These are phyloP conservation scores for Phylloporus sp. DNA, from an alignment of 768 basidiomycete species.

Conservation along the genomic window DNA sequence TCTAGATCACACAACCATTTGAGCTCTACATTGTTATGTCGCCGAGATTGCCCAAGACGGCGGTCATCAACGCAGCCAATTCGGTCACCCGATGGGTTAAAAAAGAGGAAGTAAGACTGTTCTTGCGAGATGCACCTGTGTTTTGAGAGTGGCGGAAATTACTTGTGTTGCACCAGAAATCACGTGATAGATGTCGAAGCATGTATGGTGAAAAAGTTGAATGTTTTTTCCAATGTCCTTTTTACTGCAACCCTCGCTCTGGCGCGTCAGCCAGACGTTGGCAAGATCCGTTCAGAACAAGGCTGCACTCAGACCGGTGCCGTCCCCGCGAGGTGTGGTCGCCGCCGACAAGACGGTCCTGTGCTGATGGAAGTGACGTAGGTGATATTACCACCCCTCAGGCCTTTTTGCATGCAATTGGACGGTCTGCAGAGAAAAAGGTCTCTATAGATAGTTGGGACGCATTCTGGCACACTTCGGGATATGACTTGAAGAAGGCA, in stretches of 20 bases:
- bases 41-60: constrained; percentile 82
- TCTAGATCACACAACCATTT: constrained; percentile 87
- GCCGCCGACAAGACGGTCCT: background rate
- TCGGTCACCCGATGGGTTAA: constrained; percentile 87
- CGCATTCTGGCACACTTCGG: constrained; percentile 61
- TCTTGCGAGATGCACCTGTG: constrained; percentile 85
- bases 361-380: constrained; percentile 23
- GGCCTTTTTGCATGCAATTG: constrained; percentile 72
- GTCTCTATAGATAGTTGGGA: constrained; percentile 65
- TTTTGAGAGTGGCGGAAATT: too few species aligned
- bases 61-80: constrained; percentile 85
- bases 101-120: constrained; percentile 78
- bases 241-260: constrained; percentile 16
- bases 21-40: constrained; percentile 86
- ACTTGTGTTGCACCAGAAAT: background rate
- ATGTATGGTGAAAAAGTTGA: background rate
- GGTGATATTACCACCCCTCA: constrained; percentile 52
- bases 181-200: constrained; percentile 19
- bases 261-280: constrained; percentile 16
- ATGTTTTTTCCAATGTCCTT: constrained; percentile 23
- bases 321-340: constrained; percentile 21
- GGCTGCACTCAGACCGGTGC: constrained; percentile 17
- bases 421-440: constrained; percentile 64
- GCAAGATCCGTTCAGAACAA: constrained; percentile 33
- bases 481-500: constrained; percentile 56